Conservation (phyloP, 106 monocot species). For the Dendrobium officinale region DNA sequence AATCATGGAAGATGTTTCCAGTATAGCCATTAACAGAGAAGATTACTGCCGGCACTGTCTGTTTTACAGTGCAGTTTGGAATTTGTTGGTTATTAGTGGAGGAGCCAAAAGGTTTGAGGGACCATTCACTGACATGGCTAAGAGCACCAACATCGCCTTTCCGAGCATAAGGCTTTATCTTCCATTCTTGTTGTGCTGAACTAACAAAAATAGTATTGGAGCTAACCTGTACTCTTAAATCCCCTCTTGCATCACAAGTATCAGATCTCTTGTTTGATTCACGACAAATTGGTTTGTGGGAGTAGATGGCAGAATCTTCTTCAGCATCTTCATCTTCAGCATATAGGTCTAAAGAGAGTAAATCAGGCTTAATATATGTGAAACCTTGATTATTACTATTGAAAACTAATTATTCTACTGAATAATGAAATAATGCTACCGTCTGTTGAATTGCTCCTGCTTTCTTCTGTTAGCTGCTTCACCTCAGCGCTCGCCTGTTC, state of each 20-base stretch:
- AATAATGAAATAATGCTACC: conserved; percentile 2
- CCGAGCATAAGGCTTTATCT: conserved; percentile 41
- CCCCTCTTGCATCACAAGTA: conserved; percentile 36
- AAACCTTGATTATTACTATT: not conserved
- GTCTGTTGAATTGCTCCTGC: not conserved
- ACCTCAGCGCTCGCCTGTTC: not conserved
- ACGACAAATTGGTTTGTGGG: conserved; percentile 12
- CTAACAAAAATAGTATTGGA: conserved; percentile 9
- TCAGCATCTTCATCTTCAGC: conserved; percentile 18
- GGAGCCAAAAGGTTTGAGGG: conserved; percentile 8
- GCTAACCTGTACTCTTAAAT: conserved; percentile 26
- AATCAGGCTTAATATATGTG: not conserved
- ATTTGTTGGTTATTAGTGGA: not conserved
- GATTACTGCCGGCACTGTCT: conserved; percentile 32
- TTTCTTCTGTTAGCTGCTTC: conserved; percentile 11
- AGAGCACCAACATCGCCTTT: conserved; percentile 21
- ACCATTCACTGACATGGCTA: conserved; percentile 24
- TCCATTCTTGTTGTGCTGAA: conserved; percentile 12
- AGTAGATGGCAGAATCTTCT: not conserved
- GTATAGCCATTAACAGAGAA: conserved; percentile 57
- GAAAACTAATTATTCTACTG: not conserved
- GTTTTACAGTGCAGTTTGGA: conserved; percentile 29
- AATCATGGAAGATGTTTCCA: conserved; percentile 74
- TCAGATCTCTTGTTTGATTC: conserved; percentile 25
- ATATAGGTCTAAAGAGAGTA: not conserved